Base-by-base conservation (phyloP, 495 filamentous ascomycete species). In the Penicillium pancosmium region DNA sequence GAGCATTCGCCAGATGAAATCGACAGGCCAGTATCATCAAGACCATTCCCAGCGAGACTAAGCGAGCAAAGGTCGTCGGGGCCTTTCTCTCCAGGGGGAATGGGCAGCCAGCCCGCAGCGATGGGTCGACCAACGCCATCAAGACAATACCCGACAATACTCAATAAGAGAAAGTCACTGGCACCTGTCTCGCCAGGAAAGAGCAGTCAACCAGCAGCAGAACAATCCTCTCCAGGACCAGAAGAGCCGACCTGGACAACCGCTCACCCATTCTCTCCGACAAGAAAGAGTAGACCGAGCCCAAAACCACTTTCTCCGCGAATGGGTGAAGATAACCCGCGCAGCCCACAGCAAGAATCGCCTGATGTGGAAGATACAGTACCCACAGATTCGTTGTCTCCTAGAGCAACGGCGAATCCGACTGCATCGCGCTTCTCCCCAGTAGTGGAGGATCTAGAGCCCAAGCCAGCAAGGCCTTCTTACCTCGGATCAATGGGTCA, bases 201-300 rank as follows among this genome's bases (percentile, higher is more conserved):
- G 41, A 19, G n/a, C 13, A n/a, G 41, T 2, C 41, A 19, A n/a
- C 41, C n/a, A 19, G 16, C 15, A 9, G 41, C 15, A 44, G 41
- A 44, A 44, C 41, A 12, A 44, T 44, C 6, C 16, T 12, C n/a
- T 19, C 8, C 15, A 9, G 16, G n/a, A 19, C 1, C 41, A 44
- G 41, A 16, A 18, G 41, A 44, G 41, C 41, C 21, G 41, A 16
- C 41, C 41, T 44, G 41, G 41, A 44, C 41, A 19, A 44, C 41
- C n/a, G 9, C 16, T n/a, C 15, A 8, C 13, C 41, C 41, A 44
- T 44, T 44, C n/a, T 44, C 41, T 18, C n/a, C 41, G 3, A 7
- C 13, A 7, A 44, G 12, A 18, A 19, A 44, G 1, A 44, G 41
- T 18, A 16, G n/a, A 19, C 41, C 41, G 8, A 44, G 4, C 5